These are phyloP conservation scores for Ocimum tenuiflorum DNA, from an alignment of 257 asterid species.

Conservation along the genomic window DNA sequence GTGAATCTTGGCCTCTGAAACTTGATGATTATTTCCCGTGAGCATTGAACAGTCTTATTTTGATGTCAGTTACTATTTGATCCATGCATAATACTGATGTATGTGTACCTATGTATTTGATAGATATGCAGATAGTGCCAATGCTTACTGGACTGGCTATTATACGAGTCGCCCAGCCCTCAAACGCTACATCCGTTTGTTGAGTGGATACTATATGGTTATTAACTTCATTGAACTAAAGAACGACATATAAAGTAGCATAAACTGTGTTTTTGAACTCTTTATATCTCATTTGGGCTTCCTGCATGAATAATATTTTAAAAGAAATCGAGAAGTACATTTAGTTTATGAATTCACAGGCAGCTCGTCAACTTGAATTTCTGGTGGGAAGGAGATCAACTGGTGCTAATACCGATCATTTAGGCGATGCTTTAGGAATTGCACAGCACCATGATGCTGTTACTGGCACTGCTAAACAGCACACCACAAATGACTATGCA, in stretches of 20 bases:
- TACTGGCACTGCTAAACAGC: constrained; percentile 80
- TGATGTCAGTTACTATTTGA: background rate
- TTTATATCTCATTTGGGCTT: background rate
- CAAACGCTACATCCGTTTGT: constrained; percentile 59
- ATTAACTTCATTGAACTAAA: constrained; percentile 4
- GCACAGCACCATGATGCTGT: constrained; percentile 90
- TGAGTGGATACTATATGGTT: constrained; percentile 77
- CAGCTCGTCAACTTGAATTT: constrained; percentile 85
- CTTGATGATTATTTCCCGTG: constrained; percentile 86
- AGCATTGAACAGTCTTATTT: constrained; percentile 21
- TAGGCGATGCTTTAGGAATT: constrained; percentile 71
- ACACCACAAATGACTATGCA: constrained; percentile 80
- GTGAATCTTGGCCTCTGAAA: constrained; percentile 68
- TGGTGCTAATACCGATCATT: constrained; percentile 42
- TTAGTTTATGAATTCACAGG: constrained; percentile 30
- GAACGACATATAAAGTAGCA: background rate
- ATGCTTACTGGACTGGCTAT: constrained; percentile 85
- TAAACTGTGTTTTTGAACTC: background rate
- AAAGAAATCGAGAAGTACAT: background rate
- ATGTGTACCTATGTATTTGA: constrained; percentile 11
- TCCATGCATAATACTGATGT: background rate
- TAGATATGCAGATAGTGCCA: constrained; percentile 56
- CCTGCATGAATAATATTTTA: background rate
- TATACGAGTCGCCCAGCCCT: constrained; percentile 82
- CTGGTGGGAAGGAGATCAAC: constrained; percentile 43